A percentile compares a stretch with the other conserved stretches of the same genome.
Conservation (phyloP, 2,329 filamentous ascomycete genomes). For the Penicillium sp. region DNA sequence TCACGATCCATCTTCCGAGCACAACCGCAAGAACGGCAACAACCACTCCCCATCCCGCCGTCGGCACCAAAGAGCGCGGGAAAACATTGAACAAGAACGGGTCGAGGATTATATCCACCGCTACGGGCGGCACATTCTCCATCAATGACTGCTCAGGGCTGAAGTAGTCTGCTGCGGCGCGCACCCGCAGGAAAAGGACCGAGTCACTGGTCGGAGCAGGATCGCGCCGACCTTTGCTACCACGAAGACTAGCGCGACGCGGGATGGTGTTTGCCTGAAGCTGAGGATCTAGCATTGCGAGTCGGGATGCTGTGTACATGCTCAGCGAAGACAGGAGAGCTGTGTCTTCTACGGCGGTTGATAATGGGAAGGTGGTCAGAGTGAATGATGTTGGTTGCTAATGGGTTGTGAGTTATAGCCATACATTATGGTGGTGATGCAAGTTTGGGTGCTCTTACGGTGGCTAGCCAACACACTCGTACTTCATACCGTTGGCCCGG, state of each 20-base stretch:
- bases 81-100: constrained; percentile 77
- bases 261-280: constrained; percentile 17
- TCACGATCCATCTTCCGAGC: constrained; percentile 33
- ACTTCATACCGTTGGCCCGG: constrained; percentile 80
- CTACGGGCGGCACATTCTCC: constrained; percentile 66
- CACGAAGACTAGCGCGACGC: not conserved
- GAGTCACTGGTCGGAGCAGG: constrained; percentile 42
- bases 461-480: constrained; percentile 88
- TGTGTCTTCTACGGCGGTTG: constrained; percentile 59
- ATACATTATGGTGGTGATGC: too few species aligned
- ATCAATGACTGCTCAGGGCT: constrained; percentile 71
- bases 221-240: constrained; percentile 7
- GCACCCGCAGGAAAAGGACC: constrained; percentile 67
- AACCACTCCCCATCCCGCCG: constrained; percentile 62
- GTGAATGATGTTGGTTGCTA: constrained; percentile 84
- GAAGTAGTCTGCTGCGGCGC: constrained; percentile 80
- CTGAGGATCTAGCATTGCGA: constrained; percentile 27
- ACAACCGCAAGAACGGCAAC: constrained; percentile 56
- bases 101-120: constrained; percentile 79
- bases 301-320: constrained; percentile 55
- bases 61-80: constrained; percentile 71
- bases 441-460: constrained; percentile 54
- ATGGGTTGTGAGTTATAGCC: constrained; percentile 14
- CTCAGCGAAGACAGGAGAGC: constrained; percentile 63
- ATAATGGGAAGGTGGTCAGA: constrained; percentile 61